Percentiles rank a stretch among this genome's conserved stretches.
These are phyloP conservation scores for Testicularia cyperi DNA, from an alignment of 1,284 basidiomycete genomes.

Conservation along the genomic window DNA sequence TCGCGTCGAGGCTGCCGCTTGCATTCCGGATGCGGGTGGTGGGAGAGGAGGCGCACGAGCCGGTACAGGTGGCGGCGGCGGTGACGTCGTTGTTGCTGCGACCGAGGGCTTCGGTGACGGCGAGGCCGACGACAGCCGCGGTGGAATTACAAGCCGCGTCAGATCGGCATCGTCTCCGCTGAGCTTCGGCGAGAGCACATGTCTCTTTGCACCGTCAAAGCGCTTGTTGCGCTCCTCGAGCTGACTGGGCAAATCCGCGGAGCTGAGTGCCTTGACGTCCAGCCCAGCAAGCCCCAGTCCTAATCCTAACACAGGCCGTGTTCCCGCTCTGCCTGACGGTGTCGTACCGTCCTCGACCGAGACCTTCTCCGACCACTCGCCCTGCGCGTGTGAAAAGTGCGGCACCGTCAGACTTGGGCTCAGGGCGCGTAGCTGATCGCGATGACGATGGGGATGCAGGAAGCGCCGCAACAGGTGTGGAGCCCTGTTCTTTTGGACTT, in stretches of 20 bases:
- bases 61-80: not conserved
- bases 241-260: constrained; percentile 32
- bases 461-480: constrained; percentile 30
- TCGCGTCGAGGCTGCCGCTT: no score
- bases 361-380: no score
- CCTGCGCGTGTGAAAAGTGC: constrained; percentile 8
- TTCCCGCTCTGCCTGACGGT: no score
- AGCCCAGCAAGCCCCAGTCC: constrained; percentile 13
- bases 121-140: not conserved
- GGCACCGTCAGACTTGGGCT: constrained; percentile 21
- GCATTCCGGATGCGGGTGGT: no score
- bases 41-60: not conserved
- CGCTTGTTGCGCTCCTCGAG: constrained; percentile 14
- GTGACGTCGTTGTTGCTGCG: no score
- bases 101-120: no score
- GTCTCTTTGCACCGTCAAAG: constrained; percentile 11
- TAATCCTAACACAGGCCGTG: no score
- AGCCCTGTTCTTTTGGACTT: constrained; percentile 6
- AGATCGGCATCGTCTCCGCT: not conserved
- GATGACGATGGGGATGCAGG: constrained; percentile 11
- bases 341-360: no score
- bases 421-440: constrained; percentile 15
- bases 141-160: not conserved
- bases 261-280: constrained; percentile 22
- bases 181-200: not conserved